phyloP scores from a whole-genome alignment of 2,329 filamentous ascomycete genomes.

The Emericellopsis atlantica region DNA sequence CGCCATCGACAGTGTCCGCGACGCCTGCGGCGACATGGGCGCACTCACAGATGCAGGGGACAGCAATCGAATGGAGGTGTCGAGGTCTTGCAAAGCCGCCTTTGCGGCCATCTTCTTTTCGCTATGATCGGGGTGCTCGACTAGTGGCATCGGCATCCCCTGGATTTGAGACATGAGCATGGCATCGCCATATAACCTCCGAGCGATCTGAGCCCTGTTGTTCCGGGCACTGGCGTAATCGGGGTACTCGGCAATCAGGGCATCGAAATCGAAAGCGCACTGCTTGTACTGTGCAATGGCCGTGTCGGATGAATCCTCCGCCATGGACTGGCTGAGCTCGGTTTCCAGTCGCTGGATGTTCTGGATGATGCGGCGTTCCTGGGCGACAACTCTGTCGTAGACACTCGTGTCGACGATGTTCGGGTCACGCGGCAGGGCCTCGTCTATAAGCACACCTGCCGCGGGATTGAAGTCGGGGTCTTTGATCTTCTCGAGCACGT shows the following conservation, averaged over 20 bases:
- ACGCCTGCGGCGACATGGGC: slow-evolving; percentile 49
- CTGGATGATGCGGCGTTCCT: slow-evolving; percentile 40
- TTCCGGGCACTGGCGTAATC: slow-evolving; percentile 61
- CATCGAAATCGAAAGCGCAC: slow-evolving; percentile 35
- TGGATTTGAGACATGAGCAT: slow-evolving; percentile 32
- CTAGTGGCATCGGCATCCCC: slow-evolving; percentile 25
- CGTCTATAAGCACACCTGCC: slow-evolving; percentile 39
- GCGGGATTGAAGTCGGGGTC: slow-evolving; percentile 52
- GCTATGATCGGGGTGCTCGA: slow-evolving; percentile 19
- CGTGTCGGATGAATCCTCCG: slow-evolving; percentile 18
- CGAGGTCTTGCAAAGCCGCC: slow-evolving; percentile 38
- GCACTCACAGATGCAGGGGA: slow-evolving; percentile 36
- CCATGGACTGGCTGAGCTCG: slow-evolving; percentile 30
- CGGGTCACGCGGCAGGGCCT: slow-evolving; percentile 42
- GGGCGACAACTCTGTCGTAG: slow-evolving; percentile 36
- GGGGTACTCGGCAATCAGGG: slow-evolving; percentile 44
- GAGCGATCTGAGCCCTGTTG: slow-evolving; percentile 58
- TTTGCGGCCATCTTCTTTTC: slow-evolving; percentile 26
- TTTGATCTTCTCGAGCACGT: slow-evolving; percentile 53
- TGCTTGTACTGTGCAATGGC: slow-evolving; percentile 31
- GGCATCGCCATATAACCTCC: slow-evolving; percentile 49
- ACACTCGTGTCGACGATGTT: slow-evolving; percentile 34
- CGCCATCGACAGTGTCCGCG: slow-evolving; percentile 54
- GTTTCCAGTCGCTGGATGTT: slow-evolving; percentile 42
- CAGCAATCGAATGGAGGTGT: slow-evolving; percentile 43